Evolutionary conservation across 768 basidiomycete genomes (phyloP).

Genomic region (Chalciporus sphaerocephalus): DNA sequence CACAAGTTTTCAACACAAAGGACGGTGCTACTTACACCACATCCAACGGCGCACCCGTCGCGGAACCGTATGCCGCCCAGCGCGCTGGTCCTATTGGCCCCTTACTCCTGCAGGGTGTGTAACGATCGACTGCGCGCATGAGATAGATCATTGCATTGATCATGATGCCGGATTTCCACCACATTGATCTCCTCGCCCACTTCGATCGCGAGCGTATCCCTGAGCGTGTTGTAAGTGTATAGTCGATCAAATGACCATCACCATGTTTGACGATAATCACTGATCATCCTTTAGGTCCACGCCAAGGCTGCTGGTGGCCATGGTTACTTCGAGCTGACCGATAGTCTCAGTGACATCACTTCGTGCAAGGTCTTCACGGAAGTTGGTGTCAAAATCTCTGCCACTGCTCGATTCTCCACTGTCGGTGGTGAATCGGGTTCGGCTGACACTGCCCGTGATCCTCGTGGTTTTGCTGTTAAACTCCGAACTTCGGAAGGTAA

Average conservation of each 20-base stretch:
- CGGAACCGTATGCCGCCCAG: slow-evolving; percentile 75
- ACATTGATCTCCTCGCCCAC: slow-evolving; percentile 86
- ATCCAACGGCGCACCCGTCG: slow-evolving; percentile 75
- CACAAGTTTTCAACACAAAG: slow-evolving; percentile 49
- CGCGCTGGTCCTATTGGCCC: slow-evolving; percentile 72
- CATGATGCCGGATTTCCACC: slow-evolving; percentile 66
- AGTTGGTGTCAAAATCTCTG: slow-evolving; percentile 62
- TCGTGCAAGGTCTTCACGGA: slow-evolving; percentile 62
- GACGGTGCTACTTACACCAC: slow-evolving; percentile 76
- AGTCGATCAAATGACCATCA: neutral
- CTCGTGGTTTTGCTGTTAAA: slow-evolving; percentile 89
- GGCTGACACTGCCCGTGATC: slow-evolving; percentile 89
- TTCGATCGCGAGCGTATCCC: slow-evolving; percentile 96
- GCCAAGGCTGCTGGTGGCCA: slow-evolving; percentile 93
- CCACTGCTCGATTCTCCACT: slow-evolving; percentile 89
- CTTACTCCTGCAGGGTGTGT: slow-evolving; percentile 80
- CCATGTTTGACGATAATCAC: slow-evolving; percentile 22
- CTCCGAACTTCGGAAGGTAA: slow-evolving; percentile 89
- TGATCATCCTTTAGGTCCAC: slow-evolving; percentile 55
- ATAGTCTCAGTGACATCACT: slow-evolving; percentile 79
- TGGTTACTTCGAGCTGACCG: slow-evolving; percentile 88
- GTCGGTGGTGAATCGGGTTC: slow-evolving; percentile 87
- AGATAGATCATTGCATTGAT: slow-evolving; percentile 11
- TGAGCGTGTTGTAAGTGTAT: slow-evolving; percentile 72
- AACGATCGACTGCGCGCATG: neutral